phyloP scores from a whole-genome alignment of 2,329 filamentous ascomycete genomes.

The Blumeriella jaapii region DNA sequence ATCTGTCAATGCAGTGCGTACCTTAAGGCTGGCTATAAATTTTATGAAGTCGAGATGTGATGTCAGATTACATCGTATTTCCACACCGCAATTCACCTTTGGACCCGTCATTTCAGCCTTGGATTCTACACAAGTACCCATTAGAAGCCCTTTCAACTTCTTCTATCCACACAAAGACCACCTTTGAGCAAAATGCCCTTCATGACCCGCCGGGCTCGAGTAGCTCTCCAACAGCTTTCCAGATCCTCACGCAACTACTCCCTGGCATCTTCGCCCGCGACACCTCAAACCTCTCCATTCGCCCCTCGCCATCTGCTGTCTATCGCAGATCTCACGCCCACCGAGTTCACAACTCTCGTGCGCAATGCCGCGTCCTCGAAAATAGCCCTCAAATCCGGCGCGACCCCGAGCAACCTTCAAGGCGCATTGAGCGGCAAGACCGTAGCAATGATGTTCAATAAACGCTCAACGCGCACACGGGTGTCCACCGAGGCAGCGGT shows the following conservation, averaged over 20 bases:
- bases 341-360: slow-evolving; percentile 72
- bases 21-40: too few relatives aligned
- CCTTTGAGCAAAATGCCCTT: slow-evolving; percentile 12
- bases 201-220: slow-evolving; percentile 17
- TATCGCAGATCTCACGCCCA: slow-evolving; percentile 71
- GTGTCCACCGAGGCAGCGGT: slow-evolving; percentile 90
- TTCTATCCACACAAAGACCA: too few relatives aligned
- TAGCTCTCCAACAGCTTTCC: slow-evolving; percentile 17
- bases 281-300: slow-evolving; percentile 46
- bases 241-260: slow-evolving; percentile 18
- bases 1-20: neutral
- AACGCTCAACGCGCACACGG: slow-evolving; percentile 85
- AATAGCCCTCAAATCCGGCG: slow-evolving; percentile 58
- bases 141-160: too few relatives aligned
- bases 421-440: slow-evolving; percentile 62
- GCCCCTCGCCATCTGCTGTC: slow-evolving; percentile 61
- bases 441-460: slow-evolving; percentile 93
- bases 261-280: slow-evolving; percentile 9
- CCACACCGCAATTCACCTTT: too few relatives aligned
- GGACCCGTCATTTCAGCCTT: neutral
- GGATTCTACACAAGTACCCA: too few relatives aligned
- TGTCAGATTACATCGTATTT: too few relatives aligned
- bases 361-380: slow-evolving; percentile 74
- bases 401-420: slow-evolving; percentile 46
- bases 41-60: too few relatives aligned